Evolutionary conservation across 1,284 basidiomycete genomes (phyloP).

Genomic region (Mycena sp.): DNA sequence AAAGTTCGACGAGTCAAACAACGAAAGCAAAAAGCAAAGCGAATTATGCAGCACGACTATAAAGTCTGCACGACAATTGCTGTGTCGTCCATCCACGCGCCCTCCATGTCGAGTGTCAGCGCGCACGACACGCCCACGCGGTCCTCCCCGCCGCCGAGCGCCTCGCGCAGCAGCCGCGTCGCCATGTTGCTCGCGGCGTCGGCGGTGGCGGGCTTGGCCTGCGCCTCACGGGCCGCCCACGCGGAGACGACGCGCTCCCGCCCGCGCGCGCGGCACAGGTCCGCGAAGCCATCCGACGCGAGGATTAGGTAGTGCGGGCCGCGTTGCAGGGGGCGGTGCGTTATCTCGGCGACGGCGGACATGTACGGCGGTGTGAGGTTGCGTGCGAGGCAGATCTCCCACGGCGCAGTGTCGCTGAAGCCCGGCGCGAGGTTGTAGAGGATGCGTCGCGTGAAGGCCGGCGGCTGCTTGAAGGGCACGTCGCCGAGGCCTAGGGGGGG

Average conservation of each 20-base stretch:
- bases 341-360: constrained; percentile 68
- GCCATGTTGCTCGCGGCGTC: constrained; percentile 57
- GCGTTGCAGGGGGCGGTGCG: constrained; percentile 56
- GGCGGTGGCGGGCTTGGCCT: neutral
- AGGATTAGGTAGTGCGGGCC: constrained; percentile 64
- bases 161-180: constrained; percentile 62
- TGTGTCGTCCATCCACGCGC: constrained; percentile 76
- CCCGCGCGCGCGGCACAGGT: constrained; percentile 59
- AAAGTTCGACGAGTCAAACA: too few relatives aligned
- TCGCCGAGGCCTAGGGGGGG: constrained; percentile 66
- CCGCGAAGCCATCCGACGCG: constrained; percentile 73
- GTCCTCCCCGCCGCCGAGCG: constrained; percentile 69
- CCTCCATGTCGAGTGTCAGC: constrained; percentile 72
- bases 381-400: constrained; percentile 70
- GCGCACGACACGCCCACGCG: constrained; percentile 62
- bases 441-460: constrained; percentile 72
- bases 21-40: too few relatives aligned
- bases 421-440: constrained; percentile 73
- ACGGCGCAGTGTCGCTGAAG: constrained; percentile 65
- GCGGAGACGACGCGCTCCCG: constrained; percentile 33
- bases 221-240: constrained; percentile 30
- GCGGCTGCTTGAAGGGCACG: constrained; percentile 76
- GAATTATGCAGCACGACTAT: neutral
- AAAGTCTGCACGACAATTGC: constrained; percentile 68
- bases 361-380: constrained; percentile 77